phyloP scores from a whole-genome alignment of 2,329 filamentous ascomycete species.

The Paecilomyces niveus region DNA sequence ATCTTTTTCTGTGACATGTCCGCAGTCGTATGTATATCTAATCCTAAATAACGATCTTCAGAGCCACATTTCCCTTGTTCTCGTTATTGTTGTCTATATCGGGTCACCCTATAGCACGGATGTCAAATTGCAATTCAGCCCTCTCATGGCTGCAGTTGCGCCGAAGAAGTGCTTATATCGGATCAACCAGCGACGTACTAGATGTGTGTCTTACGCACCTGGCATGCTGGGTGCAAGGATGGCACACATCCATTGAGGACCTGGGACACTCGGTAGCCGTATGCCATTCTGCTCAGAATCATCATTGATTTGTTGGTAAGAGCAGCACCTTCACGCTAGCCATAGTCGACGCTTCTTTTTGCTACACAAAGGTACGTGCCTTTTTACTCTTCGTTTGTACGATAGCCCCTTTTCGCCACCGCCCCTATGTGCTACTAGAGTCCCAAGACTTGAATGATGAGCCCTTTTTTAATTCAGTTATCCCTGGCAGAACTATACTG shows the following conservation, averaged over 20 bases:
- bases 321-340: too few relatives aligned
- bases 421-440: background rate
- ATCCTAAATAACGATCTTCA: slow-evolving; percentile 2
- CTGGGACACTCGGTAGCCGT: slow-evolving; percentile 28
- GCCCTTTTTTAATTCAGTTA: background rate
- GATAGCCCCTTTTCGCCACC: background rate
- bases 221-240: slow-evolving; percentile 18
- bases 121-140: slow-evolving; percentile 99
- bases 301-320: too few relatives aligned
- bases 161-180: slow-evolving; percentile 97
- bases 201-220: slow-evolving; percentile 31
- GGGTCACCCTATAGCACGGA: slow-evolving; percentile 63
- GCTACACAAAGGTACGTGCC: background rate
- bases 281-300: background rate
- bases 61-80: background rate
- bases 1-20: background rate
- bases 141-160: slow-evolving; percentile 82
- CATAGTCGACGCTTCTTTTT: background rate
- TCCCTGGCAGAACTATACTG: background rate
- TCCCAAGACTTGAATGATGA: background rate
- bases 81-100: background rate
- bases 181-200: slow-evolving; percentile 37
- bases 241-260: slow-evolving; percentile 40
- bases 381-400: background rate
- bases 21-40: background rate